Evolutionary conservation across 768 basidiomycete genomes (phyloP), one percentile per base, ranked within the genome.

Genomic region (Paxillus involutus): DNA sequence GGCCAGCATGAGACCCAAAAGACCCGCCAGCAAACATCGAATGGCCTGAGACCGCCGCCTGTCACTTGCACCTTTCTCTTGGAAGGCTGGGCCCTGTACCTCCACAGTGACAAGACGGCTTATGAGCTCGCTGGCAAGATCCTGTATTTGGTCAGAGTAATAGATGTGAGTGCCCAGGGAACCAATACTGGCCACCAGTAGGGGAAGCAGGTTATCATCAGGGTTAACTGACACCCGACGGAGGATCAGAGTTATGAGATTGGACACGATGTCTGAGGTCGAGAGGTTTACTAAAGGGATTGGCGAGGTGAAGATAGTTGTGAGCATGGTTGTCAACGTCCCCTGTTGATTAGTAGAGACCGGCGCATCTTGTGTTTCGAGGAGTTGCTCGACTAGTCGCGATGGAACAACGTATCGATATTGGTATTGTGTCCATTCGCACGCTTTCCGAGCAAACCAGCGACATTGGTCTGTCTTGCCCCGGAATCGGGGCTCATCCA

Each of bases 131-230:
- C 84, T 86, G 2, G 91, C 84, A 42, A 97, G 83, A 65, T 97
- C 95, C 64, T 93, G 91, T 47, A 94, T 92, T 71, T 98, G 95
- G 69, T 97, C 95, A 37, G 92, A 89, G 65, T 98, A 98, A 74
- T 97, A 95, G 50, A 96, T 85, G 64, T 96, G 94, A 11, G 88
- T 85, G 35, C 93, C 93, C 11, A 98, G 76, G 0, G 94, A 90
- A 3, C 88, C 77, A 41, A 95, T 87, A 63, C 89, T 88, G 51
- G 84, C 78, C 8, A 94, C 87, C 48, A 94, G 67, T 8, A 79
- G 69, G 0, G 84, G 78, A 11, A 98, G 73, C 10, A 93, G 75
- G 7, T 76, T 55, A 60, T 95, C 93, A 11, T 81, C 72, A 1
- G 80, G 73, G 53, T 86, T 79, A 32, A 85, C 73, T 1, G 82